phyloP scores from a whole-genome alignment of 2,329 filamentous ascomycete species.

The Aureobasidium sp. region DNA sequence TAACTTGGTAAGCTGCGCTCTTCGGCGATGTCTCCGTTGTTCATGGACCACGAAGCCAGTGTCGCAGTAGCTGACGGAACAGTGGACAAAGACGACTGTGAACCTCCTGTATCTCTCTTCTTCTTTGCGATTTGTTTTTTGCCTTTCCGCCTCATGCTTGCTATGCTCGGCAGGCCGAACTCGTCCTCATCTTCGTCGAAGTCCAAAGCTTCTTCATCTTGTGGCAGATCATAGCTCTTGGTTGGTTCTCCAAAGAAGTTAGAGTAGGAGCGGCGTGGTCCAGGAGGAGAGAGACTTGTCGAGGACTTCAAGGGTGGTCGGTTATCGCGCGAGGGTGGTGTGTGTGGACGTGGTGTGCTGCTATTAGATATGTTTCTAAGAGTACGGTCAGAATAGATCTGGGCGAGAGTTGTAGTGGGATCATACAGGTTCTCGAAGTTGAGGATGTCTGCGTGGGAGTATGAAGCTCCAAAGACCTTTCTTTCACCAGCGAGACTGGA shows the following conservation, averaged over 20 bases:
- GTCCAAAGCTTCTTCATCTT: slow-evolving; percentile 63
- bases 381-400: not conserved
- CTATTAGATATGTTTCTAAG: slow-evolving; percentile 29
- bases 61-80: slow-evolving; percentile 12
- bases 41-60: slow-evolving; percentile 50
- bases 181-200: slow-evolving; percentile 87
- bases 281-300: slow-evolving; percentile 46
- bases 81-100: slow-evolving; percentile 16
- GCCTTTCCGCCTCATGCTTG: slow-evolving; percentile 75
- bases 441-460: slow-evolving; percentile 91
- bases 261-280: slow-evolving; percentile 64
- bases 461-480: slow-evolving; percentile 85
- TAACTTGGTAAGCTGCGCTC: slow-evolving; percentile 78
- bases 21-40: slow-evolving; percentile 91
- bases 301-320: slow-evolving; percentile 48
- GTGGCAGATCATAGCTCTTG: slow-evolving; percentile 63
- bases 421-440: slow-evolving; percentile 75
- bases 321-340: slow-evolving; percentile 60
- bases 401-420: too few species aligned
- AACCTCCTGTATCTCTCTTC: slow-evolving; percentile 37
- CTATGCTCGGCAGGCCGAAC: slow-evolving; percentile 87
- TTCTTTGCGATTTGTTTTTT: slow-evolving; percentile 40
- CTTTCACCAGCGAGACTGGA: slow-evolving; percentile 54
- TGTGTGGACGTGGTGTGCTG: slow-evolving; percentile 56
- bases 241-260: slow-evolving; percentile 75